Base-by-base conservation (phyloP, 2,329 filamentous ascomycete species). In the Aspergillus clavatus region DNA sequence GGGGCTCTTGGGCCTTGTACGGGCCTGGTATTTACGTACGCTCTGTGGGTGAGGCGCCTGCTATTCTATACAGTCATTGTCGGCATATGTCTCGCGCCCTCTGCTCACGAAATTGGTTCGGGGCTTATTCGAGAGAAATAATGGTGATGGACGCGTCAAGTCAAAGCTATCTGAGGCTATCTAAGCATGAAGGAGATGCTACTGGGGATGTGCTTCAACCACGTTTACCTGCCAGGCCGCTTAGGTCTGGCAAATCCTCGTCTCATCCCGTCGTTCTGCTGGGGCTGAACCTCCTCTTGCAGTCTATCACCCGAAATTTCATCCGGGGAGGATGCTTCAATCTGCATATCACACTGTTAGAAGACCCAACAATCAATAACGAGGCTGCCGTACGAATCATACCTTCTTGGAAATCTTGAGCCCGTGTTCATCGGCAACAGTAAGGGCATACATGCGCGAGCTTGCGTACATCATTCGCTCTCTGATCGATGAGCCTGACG, bases 391-490 rank as follows among this genome's bases (percentile, higher is more conserved):
- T 33, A 24, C 31, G 11, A 29, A n/a, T 24, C 57, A 56, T 63
- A 75, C 72, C 65, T 76, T 80, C 68, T 80, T 82, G 45, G 71
- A 69, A 29, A 84, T 71, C 52, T 74, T 73, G 45, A 83, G 58
- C 5, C 80, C 80, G 21, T 76, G 75, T 38, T 75, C 72, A 39
- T 79, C 75, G 16, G 79, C 79, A 45, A 77, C 50, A 21, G 61
- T 58, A 22, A 83, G 67, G n/a, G 78, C 76, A 51, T 73, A 72
- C 22, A 71, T 70, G 55, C 80, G 73, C 47, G 75, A 78, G 43
- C 78, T 79, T 19, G 81, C 80, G 62, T 83, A 82, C 47, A 84
- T 57, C 81, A 84, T 84, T 44, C 81, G 72, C 62, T 83, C 80
- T 65, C 81, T 83, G 60, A 84, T 79, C 61, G 79, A 81, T 11